These are phyloP conservation scores for Hyphopichia burtonii DNA, from an alignment of 1,139 yeast species.

Conservation along the genomic window DNA sequence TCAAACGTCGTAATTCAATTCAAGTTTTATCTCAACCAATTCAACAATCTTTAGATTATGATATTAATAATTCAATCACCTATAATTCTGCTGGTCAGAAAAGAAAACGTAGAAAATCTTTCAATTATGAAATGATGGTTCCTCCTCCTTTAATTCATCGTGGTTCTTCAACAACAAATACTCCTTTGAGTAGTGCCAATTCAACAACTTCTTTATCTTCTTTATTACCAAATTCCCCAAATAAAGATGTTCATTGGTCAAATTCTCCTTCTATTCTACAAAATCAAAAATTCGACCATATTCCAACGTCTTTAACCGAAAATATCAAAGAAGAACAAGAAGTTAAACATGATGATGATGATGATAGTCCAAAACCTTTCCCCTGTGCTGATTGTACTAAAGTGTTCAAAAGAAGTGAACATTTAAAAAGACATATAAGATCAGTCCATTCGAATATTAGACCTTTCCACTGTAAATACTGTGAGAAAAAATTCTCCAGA, in stretches of 20 bases:
- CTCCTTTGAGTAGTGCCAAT: not conserved
- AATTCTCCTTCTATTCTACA: not conserved
- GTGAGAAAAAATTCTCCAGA: constrained; percentile 49
- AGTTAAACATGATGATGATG: constrained; percentile 8
- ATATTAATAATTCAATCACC: not conserved
- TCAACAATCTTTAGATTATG: constrained; percentile 1
- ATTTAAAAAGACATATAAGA: constrained; percentile 47
- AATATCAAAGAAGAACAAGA: constrained; percentile 18
- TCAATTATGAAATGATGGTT: constrained; percentile 4
- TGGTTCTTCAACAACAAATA: not conserved
- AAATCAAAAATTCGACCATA: not conserved
- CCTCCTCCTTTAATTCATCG: not conserved
- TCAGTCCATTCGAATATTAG: constrained; percentile 49
- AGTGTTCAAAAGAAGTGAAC: constrained; percentile 49
- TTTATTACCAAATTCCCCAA: constrained; percentile 1
- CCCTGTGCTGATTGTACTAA: constrained; percentile 48
- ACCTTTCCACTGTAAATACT: constrained; percentile 49
- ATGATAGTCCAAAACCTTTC: constrained; percentile 35
- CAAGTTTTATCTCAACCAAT: constrained; percentile 12
- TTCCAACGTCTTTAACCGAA: constrained; percentile 3
- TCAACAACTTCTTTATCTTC: not conserved
- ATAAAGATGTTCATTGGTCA: not conserved
- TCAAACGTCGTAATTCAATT: constrained; percentile 24
- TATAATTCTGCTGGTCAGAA: constrained; percentile 9
- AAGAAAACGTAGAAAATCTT: constrained; percentile 15